A percentile compares a stretch with the other conserved stretches of the same genome.
phyloP scores from a whole-genome alignment of 768 basidiomycete genomes.

The Mycena haematopus region DNA sequence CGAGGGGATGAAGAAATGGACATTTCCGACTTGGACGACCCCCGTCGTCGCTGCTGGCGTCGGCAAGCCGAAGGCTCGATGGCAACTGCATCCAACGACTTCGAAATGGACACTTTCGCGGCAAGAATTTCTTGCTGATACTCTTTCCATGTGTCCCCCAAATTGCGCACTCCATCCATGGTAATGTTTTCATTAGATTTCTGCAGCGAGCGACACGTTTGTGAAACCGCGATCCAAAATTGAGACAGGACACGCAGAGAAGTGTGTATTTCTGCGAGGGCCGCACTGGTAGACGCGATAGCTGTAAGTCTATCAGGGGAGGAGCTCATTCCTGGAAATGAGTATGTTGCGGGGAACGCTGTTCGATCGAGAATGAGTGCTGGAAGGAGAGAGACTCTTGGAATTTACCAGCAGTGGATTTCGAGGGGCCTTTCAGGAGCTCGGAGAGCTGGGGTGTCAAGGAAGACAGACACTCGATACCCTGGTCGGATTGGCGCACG shows the following conservation, averaged over 20 bases:
- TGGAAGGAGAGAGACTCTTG: too few relatives aligned
- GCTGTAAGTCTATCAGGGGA: neutral
- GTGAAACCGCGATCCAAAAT: constrained; percentile 14
- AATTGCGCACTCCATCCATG: neutral
- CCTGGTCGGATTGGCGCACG: constrained; percentile 4
- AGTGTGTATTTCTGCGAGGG: constrained; percentile 9
- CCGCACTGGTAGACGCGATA: neutral
- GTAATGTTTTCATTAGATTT: neutral
- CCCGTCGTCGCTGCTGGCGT: constrained; percentile 18
- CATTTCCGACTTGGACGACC: constrained; percentile 21
- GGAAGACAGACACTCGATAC: constrained; percentile 1
- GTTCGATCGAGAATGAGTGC: neutral
- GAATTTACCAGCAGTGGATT: neutral
- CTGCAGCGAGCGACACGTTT: constrained; percentile 5
- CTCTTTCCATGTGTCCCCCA: constrained; percentile 13
- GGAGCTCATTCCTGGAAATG: neutral
- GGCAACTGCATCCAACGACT: constrained; percentile 15
- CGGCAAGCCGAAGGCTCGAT: constrained; percentile 2
- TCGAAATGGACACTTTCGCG: constrained; percentile 16
- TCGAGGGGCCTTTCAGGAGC: neutral
- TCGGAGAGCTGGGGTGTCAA: constrained; percentile 10
- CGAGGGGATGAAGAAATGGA: constrained; percentile 4
- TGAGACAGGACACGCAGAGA: constrained; percentile 1
- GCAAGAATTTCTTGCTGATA: constrained; percentile 11
- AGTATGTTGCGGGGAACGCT: neutral